Evolutionary conservation across 2,329 filamentous ascomycete species (phyloP), one percentile per base, ranked within the genome.

Genomic region (Ophiostoma sp.): DNA sequence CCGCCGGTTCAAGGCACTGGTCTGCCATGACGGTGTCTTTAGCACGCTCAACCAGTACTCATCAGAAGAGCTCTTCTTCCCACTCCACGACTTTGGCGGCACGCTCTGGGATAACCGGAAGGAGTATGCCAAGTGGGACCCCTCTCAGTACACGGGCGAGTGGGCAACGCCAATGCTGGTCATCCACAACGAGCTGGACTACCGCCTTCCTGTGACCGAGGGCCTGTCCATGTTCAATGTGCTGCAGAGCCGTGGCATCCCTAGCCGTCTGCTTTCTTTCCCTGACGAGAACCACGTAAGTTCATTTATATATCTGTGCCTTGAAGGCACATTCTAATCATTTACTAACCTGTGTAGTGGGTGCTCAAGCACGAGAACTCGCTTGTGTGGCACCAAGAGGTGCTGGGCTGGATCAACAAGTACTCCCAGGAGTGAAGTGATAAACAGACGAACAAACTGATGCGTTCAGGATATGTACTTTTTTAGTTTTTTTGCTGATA

Each of bases 281-380:
- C 91, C 92, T 0, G 93, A 85, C 84, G 94, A 88, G 78, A 87
- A 87, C 74, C 86, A 88, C 10, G 62, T 65, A 39, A 39, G 62
- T 65, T 39, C 72, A 81, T 0, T 84, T 0, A 85, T 87, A 1
- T 90, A 13, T 11, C 31, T 13, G 7, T 20, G 7, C 15, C 3
- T 41, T 13, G 15, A 41, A 41, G 2, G 8, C 4, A 23, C 41
- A 41, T 17, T 4, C 6, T 17, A n/a, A n/a, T 48, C 1, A 11
- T 35, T 39, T 39, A 54, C 70, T 67, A 52, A 68, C 36, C 4
- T 35, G 15, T 33, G 27, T 11, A 65, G 86, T 89, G 92, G 92
- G 93, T 97, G 4, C 77, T 97, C 69, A 96, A 97, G 78, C 92
- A 90, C 0, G 94, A 97, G 80, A 98, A 98, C 78, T 91, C 89